Base-by-base conservation (phyloP, 345 rosid genomes). In the Anastatica hierochuntica region DNA sequence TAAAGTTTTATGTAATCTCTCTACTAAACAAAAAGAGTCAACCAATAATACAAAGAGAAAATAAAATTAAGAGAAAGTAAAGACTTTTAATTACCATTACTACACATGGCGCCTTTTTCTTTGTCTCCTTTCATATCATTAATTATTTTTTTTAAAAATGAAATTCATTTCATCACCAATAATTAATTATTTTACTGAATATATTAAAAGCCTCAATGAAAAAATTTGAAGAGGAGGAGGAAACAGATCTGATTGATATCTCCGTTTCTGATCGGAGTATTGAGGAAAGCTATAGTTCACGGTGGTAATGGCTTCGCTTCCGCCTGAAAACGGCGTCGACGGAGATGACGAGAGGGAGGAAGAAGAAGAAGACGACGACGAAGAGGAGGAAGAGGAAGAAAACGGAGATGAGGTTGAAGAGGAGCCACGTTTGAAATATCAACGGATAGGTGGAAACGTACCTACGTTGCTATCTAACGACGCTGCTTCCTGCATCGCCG, bases 341-440 rank as follows among this genome's bases (percentile, higher is more conserved):
- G 96, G 84, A 80, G 76, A 88, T 17, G 97, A 85, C 40, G 84
- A 76, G 24, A 75, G 78, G n/a, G 81, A 74, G 1, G 68, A 74
- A 1, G 68, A 60, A 0, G 83, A 62, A 0, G 90, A 77, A 0
- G 88, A 80, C 0, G 97, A 79, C 1, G 95, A 76, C 0, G 88
- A 79, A 0, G 97, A 79, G 0, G 88, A n/a, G n/a, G n/a, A n/a
- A n/a, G n/a, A 82, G 0, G 98, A 72, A 0, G 90, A 73, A 0
- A 76, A 72, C 1, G 90, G 78, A 0, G 94, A 74, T 0, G 95
- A 88, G 2, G 83, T 70, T 0, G 97, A 92, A 40, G 98, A 88
- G 20, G 97, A 88, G 77, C 97, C 99, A 47, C 80, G 90, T 34
- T 74, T 94, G 18, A 94, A 94, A 79, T 94, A 94, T 64, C 99